Base-by-base conservation (phyloP, 1,139 yeast species). In the Suhomyces kunorum region DNA sequence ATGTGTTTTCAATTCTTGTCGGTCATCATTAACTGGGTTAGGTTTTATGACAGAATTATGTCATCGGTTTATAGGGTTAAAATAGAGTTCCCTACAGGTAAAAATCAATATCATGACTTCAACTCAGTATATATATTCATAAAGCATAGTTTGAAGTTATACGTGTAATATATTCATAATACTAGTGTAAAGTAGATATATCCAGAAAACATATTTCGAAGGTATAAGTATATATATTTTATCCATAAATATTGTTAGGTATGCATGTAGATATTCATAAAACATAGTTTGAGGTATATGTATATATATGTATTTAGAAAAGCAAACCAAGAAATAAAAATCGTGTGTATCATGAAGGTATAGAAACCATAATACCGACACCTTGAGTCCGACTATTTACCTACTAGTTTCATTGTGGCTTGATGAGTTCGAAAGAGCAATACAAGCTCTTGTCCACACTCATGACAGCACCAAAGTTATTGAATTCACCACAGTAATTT, bases 391-490 rank as follows among this genome's bases (percentile, higher is more conserved):
- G 26, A 34, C 36, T 25, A 32, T 11, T 20, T n/a, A n/a, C 14
- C 19, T 19, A 18, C 12, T n/a, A 28, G 6, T n/a, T 16, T 45
- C 50, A 60, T 32, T 58, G 67, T 44, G 96, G 95, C 59, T 87
- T 86, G 47, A 87, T 68, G 50, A 87, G 69, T 56, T 87, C 96
- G 66, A 87, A 87, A 28, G 92, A 83, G 57, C 96, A 87, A 61
- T 85, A 77, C 53, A 87, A 68, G 39, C 79, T 78, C 48, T 80
- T 79, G 52, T 85, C 86, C 24, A 87, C 95, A 56, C 85, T 80
- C 90, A 87, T 83, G 22, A 87, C 87, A 1, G 96, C 95, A 28
- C 95, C 96, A 82, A 87, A 86, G 59, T 87, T 87, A 54, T 86
- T 83, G 56, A 87, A 87, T 59, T 87, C 95, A 9, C 96, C 95